These are phyloP conservation scores for Hypericum perforatum DNA, from an alignment of 345 rosid species.

Conservation along the genomic window DNA sequence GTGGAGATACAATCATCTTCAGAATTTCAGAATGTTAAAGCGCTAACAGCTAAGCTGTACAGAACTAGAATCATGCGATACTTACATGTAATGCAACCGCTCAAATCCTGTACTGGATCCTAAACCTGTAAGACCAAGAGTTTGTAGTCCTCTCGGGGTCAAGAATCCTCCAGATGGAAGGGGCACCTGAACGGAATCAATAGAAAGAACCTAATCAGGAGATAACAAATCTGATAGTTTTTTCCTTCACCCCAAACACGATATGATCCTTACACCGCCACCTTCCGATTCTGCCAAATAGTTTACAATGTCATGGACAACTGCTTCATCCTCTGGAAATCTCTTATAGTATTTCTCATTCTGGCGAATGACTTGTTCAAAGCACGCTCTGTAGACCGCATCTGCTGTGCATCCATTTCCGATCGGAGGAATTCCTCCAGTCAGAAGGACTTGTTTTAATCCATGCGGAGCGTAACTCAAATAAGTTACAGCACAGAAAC, in stretches of 20 bases:
- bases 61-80: not conserved
- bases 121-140: slow-evolving; percentile 74
- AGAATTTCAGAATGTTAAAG: not conserved
- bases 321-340: slow-evolving; percentile 70
- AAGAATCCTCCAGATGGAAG: slow-evolving; percentile 89
- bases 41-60: not conserved
- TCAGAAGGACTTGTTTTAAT: slow-evolving; percentile 73
- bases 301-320: slow-evolving; percentile 50
- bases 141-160: slow-evolving; percentile 69
- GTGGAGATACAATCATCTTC: slow-evolving; percentile 2
- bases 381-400: slow-evolving; percentile 49
- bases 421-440: slow-evolving; percentile 90
- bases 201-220: no score
- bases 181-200: slow-evolving; percentile 33
- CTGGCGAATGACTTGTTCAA: slow-evolving; percentile 47
- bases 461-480: slow-evolving; percentile 87
- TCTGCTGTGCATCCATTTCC: slow-evolving; percentile 67
- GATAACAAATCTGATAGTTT: no score
- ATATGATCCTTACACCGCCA: slow-evolving; percentile 54
- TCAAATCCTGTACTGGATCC: slow-evolving; percentile 88
- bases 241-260: no score
- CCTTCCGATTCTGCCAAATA: slow-evolving; percentile 71
- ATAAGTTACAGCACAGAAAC: slow-evolving; percentile 85
- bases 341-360: slow-evolving; percentile 84
- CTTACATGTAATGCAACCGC: slow-evolving; percentile 85